These are phyloP conservation scores for Tripterygium wilfordii DNA, from an alignment of 177 flowering plant species.

Conservation along the genomic window DNA sequence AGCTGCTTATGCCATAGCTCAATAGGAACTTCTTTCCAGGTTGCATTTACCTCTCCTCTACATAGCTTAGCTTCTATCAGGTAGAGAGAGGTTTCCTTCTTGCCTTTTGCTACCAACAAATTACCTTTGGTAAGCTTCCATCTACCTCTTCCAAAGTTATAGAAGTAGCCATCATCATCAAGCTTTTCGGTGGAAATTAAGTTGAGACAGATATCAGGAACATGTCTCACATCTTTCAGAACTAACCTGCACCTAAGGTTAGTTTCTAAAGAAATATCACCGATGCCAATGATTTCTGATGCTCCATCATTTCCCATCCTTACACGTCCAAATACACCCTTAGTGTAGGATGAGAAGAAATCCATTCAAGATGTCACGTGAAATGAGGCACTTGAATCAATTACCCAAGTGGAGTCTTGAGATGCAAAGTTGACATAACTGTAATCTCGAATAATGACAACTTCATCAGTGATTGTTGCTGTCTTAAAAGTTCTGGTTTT, in stretches of 20 bases:
- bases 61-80: not conserved
- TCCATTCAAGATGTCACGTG: not conserved
- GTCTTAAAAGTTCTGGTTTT: no score
- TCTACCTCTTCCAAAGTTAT: slow-evolving; percentile 2
- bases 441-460: no score
- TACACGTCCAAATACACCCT: not conserved
- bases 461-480: no score
- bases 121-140: slow-evolving; percentile 7
- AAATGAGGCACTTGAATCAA: no score
- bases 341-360: slow-evolving; percentile 1
- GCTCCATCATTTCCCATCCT: slow-evolving; percentile 2
- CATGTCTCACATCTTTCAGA: slow-evolving; percentile 11
- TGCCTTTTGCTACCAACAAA: slow-evolving; percentile 2
- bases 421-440: no score
- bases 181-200: slow-evolving; percentile 8
- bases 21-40: not conserved
- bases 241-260: slow-evolving; percentile 1
- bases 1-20: slow-evolving; percentile 21
- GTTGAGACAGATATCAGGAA: slow-evolving; percentile 10
- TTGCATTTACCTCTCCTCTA: slow-evolving; percentile 1
- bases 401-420: no score
- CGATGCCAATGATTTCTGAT: slow-evolving; percentile 1
- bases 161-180: slow-evolving; percentile 7
- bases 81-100: slow-evolving; percentile 3
- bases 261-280: slow-evolving; percentile 2